Percentiles rank a stretch among this genome's conserved stretches.
Conservation (phyloP, 129 eudicot genomes). For the Logfia minima region DNA sequence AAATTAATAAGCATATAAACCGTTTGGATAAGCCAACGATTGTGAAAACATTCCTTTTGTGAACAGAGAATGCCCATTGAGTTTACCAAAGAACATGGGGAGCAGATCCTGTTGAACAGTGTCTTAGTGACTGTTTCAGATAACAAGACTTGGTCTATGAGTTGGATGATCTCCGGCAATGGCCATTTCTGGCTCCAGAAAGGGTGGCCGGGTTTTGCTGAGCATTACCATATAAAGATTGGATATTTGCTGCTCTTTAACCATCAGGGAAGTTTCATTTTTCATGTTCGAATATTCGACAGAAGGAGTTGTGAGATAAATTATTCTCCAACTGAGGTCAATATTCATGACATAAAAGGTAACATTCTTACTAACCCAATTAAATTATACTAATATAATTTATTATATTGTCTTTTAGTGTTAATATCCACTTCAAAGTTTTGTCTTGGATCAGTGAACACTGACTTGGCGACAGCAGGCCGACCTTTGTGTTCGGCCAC, state of each 20-base stretch:
- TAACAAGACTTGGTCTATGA: too few relatives aligned
- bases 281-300: conserved; percentile 18
- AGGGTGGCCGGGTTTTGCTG: conserved; percentile 25
- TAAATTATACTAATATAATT: too few relatives aligned
- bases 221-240: conserved; percentile 2
- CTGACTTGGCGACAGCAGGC: too few relatives aligned
- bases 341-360: too few relatives aligned
- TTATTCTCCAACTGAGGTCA: neutral
- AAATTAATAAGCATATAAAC: too few relatives aligned
- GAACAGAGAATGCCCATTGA: conserved; percentile 22
- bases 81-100: conserved; percentile 15
- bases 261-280: neutral
- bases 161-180: too few relatives aligned
- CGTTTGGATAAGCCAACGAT: neutral
- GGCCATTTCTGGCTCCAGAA: neutral
- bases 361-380: too few relatives aligned
- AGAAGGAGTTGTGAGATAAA: conserved; percentile 4
- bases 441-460: too few relatives aligned
- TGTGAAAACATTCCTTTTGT: neutral
- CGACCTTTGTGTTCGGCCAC: neutral
- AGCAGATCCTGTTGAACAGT: neutral
- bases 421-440: too few relatives aligned
- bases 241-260: conserved; percentile 5
- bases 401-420: too few relatives aligned
- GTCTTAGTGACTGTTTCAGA: too few relatives aligned